Conservation (phyloP, 1,139 yeast species). For the Zygosaccharomyces pseudobailii region DNA sequence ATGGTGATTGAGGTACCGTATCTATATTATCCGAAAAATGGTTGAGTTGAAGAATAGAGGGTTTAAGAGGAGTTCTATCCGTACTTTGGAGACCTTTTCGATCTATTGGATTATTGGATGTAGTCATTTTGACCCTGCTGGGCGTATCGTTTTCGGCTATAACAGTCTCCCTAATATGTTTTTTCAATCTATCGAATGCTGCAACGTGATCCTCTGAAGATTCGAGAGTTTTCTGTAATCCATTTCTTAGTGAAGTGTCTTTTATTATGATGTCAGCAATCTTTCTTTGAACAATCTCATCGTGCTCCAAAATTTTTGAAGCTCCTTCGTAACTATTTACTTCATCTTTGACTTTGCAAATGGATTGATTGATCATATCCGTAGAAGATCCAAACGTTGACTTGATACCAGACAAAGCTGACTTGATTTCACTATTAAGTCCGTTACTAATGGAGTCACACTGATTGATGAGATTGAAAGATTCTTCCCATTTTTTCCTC, state of each 20-base stretch:
- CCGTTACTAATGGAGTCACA: slow-evolving; percentile 34
- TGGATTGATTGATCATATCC: slow-evolving; percentile 16
- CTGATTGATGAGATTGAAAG: slow-evolving; percentile 33
- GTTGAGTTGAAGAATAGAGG: slow-evolving; percentile 5
- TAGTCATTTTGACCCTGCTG: not conserved
- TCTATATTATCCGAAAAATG: not conserved
- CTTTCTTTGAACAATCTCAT: slow-evolving; percentile 16
- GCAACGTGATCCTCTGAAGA: slow-evolving; percentile 15
- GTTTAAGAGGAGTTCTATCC: slow-evolving; percentile 10
- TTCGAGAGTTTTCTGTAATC: slow-evolving; percentile 8
- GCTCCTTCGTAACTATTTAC: slow-evolving; percentile 15
- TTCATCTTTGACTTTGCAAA: slow-evolving; percentile 17
- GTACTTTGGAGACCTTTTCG: not conserved
- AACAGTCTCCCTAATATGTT: slow-evolving; percentile 12
- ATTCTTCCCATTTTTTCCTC: slow-evolving; percentile 33
- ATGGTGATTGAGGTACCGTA: slow-evolving; percentile 7
- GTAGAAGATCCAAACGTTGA: slow-evolving; percentile 14
- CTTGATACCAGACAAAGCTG: slow-evolving; percentile 17
- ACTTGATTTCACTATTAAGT: slow-evolving; percentile 23
- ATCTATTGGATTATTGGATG: not conserved
- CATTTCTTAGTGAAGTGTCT: slow-evolving; percentile 10
- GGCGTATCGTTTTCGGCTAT: not conserved
- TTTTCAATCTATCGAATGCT: slow-evolving; percentile 16
- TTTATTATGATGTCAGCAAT: slow-evolving; percentile 14
- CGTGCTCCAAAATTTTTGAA: slow-evolving; percentile 8